Evolutionary conservation across 306 rosid genomes (phyloP).

Genomic region (Gillenia trifoliata): DNA sequence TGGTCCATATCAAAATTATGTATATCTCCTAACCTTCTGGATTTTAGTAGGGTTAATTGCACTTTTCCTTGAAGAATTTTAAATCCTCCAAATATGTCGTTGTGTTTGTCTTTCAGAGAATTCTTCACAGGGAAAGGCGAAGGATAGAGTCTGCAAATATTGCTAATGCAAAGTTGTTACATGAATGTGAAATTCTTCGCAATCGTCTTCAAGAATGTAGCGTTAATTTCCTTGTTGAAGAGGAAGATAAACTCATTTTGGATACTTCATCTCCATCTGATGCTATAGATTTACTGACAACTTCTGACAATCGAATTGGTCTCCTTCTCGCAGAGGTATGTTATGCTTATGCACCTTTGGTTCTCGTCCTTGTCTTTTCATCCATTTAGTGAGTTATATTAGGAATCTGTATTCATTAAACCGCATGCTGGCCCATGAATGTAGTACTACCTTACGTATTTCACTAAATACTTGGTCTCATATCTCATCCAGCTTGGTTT

Average conservation of each 20-base stretch:
- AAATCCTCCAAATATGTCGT: constrained; percentile 15
- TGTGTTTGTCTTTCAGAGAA: constrained; percentile 42
- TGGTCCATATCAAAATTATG: background rate
- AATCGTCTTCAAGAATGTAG: constrained; percentile 80
- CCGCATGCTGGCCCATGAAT: background rate
- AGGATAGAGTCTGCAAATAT: constrained; percentile 45
- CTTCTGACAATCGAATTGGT: constrained; percentile 86
- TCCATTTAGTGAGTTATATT: background rate
- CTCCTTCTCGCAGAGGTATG: constrained; percentile 89
- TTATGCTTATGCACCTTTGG: constrained; percentile 11
- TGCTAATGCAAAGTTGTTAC: constrained; percentile 70
- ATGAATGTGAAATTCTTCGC: constrained; percentile 77
- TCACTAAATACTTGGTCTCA: background rate
- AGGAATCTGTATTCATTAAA: background rate
- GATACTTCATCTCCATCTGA: constrained; percentile 71
- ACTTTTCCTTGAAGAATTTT: background rate
- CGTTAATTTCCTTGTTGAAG: constrained; percentile 80
- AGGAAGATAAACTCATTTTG: constrained; percentile 69
- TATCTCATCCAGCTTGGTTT: background rate
- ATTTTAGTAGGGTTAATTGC: background rate
- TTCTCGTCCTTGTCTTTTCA: background rate
- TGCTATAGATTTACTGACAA: constrained; percentile 72
- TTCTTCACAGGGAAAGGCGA: constrained; percentile 65
- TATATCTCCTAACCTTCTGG: background rate
- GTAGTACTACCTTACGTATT: too few species aligned